Evolutionary conservation across 2,329 filamentous ascomycete genomes (phyloP), one percentile per base, ranked within the genome.

Genomic region (Calycina marina): DNA sequence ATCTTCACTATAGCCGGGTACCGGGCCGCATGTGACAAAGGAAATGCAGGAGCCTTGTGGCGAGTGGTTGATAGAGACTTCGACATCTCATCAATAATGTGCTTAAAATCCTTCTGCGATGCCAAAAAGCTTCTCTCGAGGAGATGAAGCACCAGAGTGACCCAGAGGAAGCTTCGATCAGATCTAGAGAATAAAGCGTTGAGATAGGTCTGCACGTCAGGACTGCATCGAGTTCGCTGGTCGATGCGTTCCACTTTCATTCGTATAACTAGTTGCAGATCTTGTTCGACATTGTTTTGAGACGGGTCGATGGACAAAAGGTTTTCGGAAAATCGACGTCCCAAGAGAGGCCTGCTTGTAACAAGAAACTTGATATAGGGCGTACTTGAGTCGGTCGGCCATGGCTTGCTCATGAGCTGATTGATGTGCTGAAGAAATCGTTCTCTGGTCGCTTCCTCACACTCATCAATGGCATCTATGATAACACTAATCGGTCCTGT

Each of bases 391-490:
- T 18, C 34, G 14, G 37, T 16, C n/a, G 32, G 29, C 5, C 14
- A 25, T 18, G 38, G 33, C 11, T 36, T 35, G 10, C 33, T 22
- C 4, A 50, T 29, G 18, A 52, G 38, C 4, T 40, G 35, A 10
- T 31, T 25, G 10, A 56, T 47, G 1, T 40, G 34, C 6, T 45
- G 35, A 5, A 56, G 39, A 12, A 56, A 44, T 6, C 42, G 30
- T 4, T 39, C 32, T 30, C 50, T 37, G 10, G 45, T 49, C 17
- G 18, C 15, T 11, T 43, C 38, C 30, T 57, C 55, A 34, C 56
- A 58, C 38, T 58, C 55, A 43, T 59, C 56, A 31, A 60, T 44
- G 4, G 53, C 55, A 35, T 60, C 56, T 16, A 59, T 42, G 12
- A 59, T 51, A 17, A 58, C 35, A 22, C 40, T 49, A 9, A 56